Evolutionary conservation across 176 grass and related monocot species (phyloP).

Genomic region (Alopecurus myosuroides): DNA sequence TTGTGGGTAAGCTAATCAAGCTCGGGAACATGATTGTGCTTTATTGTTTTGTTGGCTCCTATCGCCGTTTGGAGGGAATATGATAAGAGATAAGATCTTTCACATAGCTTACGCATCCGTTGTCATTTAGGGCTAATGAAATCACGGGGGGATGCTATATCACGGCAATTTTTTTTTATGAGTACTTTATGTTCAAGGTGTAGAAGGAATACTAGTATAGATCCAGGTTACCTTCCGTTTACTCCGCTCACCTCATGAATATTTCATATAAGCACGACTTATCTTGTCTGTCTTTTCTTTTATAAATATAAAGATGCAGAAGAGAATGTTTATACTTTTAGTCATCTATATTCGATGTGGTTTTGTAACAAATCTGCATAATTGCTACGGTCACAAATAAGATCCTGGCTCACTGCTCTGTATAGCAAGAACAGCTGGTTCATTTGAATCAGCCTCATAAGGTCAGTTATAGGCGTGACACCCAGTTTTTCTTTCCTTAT

Average conservation of each 20-base stretch:
- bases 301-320: not conserved
- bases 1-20: not conserved
- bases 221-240: not conserved
- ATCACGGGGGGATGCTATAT: not conserved
- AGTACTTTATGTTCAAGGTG: not conserved
- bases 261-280: not conserved
- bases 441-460: not conserved
- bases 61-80: not conserved
- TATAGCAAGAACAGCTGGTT: not conserved
- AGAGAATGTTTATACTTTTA: not conserved
- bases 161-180: not conserved
- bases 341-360: not conserved
- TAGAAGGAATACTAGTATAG: not conserved
- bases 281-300: not conserved
- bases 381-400: not conserved
- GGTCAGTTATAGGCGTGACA: not conserved
- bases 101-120: not conserved
- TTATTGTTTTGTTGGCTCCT: not conserved
- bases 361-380: not conserved
- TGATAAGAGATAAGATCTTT: not conserved
- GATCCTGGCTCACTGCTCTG: not conserved
- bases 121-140: not conserved
- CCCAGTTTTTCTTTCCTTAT: not conserved
- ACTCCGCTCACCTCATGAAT: not conserved
- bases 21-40: not conserved